Evolutionary conservation across 2,329 filamentous ascomycete species (phyloP).

Genomic region (Sporothrix protearum): DNA sequence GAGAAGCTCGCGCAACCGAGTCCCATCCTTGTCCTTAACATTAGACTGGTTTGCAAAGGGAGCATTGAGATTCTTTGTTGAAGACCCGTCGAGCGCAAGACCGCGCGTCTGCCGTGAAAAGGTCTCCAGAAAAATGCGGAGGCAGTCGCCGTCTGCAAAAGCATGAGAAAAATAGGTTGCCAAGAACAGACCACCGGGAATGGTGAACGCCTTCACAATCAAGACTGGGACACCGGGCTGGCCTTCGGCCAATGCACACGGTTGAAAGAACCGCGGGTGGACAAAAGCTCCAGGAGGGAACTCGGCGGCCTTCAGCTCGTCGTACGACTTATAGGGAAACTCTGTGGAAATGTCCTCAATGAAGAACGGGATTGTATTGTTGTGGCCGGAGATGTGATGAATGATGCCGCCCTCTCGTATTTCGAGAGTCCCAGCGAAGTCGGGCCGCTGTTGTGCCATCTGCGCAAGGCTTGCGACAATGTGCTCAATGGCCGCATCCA

Average conservation of each 20-base stretch:
- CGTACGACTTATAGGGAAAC: constrained; percentile 32
- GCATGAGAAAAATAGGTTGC: constrained; percentile 43
- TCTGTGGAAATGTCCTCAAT: constrained; percentile 26
- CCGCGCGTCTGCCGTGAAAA: constrained; percentile 39
- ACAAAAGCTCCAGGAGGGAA: constrained; percentile 37
- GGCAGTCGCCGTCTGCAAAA: constrained; percentile 42
- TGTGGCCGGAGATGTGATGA: constrained; percentile 26
- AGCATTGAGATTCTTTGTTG: constrained; percentile 27
- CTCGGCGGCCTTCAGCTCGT: constrained; percentile 30
- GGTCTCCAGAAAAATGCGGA: constrained; percentile 40
- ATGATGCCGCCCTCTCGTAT: constrained; percentile 28
- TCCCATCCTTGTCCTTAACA: constrained; percentile 28
- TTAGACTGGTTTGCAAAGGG: constrained; percentile 26
- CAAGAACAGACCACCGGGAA: constrained; percentile 41
- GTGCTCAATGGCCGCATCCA: constrained; percentile 22
- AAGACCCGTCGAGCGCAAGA: constrained; percentile 29
- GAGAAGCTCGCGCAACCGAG: constrained; percentile 29
- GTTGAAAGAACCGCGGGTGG: constrained; percentile 29
- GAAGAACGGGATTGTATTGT: constrained; percentile 30
- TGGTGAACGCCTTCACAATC: constrained; percentile 40
- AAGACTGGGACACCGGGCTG: constrained; percentile 37
- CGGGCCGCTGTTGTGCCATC: constrained; percentile 30
- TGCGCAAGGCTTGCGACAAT: constrained; percentile 28
- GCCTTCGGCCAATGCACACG: constrained; percentile 23
- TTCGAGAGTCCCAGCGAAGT: constrained; percentile 33